Base-by-base conservation (phyloP, 805 yeast species). In the Jamesozyma lodderae region DNA sequence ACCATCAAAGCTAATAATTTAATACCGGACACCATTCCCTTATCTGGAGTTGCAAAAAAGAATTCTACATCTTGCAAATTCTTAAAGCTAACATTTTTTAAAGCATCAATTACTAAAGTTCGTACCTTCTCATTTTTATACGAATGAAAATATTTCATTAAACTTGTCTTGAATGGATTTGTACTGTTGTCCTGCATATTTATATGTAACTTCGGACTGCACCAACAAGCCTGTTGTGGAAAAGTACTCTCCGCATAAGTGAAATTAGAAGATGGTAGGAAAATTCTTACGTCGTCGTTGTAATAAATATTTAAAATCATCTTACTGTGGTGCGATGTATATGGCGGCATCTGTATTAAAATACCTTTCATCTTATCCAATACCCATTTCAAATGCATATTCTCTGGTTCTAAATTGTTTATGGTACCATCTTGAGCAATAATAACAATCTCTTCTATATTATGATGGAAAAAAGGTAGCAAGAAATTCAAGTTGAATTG, bases 211-310 rank as follows among this genome's bases (percentile, higher is more conserved):
- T 55, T 49, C 1, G 81, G 84, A 6, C 81, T 71, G 24, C 67
- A 56, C 87, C 87, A 80, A 23, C 72, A 60, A 67, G 77, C 76
- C 49, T 80, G 86, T 6, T 81, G 79, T 40, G 80, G 74, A 1
- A 68, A 67, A 4, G 62, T 60, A 36, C 75, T 69, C 53, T 81
- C 88, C 0, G 68, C 51, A 25, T 55, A 54, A 1, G 79, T 75
- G 38, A 79, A 52, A 53, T 81, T 81, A 53, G 73, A 69, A 1
- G 85, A 73, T 54, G 79, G 73, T 18, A 80, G 60, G 17, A 73
- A 73, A 0, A 81, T 54, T 49, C 73, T 77, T 23, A 69, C 55
- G 0, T 68, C 56, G 14, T 60, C 62, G 43, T 72, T 73, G 2
- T 52, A 52, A 48, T 65, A 76, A 41, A 70, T 60, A 48, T 79